These are phyloP conservation scores for Hamigera avellanea DNA, from an alignment of 495 filamentous ascomycete genomes.

Conservation along the genomic window DNA sequence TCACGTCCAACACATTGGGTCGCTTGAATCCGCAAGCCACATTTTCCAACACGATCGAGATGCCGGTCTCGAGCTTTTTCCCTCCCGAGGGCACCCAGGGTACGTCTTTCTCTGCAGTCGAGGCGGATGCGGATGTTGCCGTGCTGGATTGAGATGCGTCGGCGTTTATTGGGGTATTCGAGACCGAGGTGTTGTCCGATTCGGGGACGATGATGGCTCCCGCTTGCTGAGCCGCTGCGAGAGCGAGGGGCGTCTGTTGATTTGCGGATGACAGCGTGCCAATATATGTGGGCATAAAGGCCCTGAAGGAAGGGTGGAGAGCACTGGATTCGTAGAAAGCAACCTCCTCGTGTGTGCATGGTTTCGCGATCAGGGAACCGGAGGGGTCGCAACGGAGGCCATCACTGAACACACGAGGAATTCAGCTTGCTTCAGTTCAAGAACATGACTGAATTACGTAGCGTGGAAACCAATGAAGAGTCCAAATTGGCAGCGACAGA, in stretches of 20 bases:
- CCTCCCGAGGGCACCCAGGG: slow-evolving; percentile 39
- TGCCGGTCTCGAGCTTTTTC: slow-evolving; percentile 55
- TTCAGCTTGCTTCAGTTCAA: too few species aligned
- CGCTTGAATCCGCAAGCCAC: slow-evolving; percentile 67
- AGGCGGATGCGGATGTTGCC: slow-evolving; percentile 1
- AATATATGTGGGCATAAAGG: slow-evolving; percentile 74
- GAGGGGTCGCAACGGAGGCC: slow-evolving; percentile 80
- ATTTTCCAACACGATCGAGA: slow-evolving; percentile 81
- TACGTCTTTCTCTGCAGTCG: slow-evolving; percentile 8
- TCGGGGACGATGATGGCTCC: slow-evolving; percentile 29
- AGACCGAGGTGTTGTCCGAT: slow-evolving; percentile 18
- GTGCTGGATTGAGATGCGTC: slow-evolving; percentile 3
- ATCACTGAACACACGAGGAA: slow-evolving; percentile 53
- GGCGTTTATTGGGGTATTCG: slow-evolving; percentile 7
- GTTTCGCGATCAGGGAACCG: slow-evolving; percentile 86
- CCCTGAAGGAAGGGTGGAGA: slow-evolving; percentile 57
- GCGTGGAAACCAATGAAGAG: too few species aligned
- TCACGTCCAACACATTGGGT: slow-evolving; percentile 91
- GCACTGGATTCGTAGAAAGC: slow-evolving; percentile 79
- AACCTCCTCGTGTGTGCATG: slow-evolving; percentile 77
- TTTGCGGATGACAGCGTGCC: slow-evolving; percentile 55
- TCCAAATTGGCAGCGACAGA: too few species aligned
- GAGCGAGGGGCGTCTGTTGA: slow-evolving; percentile 36
- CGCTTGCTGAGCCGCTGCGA: slow-evolving; percentile 29
- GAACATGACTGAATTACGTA: too few species aligned